These are phyloP conservation scores for Trichoderma semiorbis DNA, from an alignment of 2,329 filamentous ascomycete genomes.

Conservation along the genomic window DNA sequence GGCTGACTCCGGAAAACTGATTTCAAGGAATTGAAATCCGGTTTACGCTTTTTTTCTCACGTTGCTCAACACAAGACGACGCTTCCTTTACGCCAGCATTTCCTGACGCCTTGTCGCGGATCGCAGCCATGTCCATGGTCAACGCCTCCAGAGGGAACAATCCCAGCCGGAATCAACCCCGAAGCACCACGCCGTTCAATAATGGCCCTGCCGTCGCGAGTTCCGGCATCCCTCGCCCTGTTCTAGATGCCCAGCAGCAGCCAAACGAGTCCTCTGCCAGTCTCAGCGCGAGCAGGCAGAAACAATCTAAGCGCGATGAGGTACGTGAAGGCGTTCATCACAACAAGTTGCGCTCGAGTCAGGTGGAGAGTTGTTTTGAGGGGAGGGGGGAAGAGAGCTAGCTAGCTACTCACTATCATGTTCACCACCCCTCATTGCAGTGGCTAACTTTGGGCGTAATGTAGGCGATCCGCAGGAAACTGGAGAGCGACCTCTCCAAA, in stretches of 20 bases:
- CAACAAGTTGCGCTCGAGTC: not conserved
- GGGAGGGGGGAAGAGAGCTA: not conserved
- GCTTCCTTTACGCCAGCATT: not conserved
- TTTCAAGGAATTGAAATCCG: constrained; percentile 13
- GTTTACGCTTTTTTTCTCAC: not conserved
- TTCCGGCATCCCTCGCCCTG: constrained; percentile 70
- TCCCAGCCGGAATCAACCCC: constrained; percentile 57
- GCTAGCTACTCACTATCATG: not conserved
- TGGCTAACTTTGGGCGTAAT: constrained; percentile 12
- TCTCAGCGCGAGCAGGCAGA: constrained; percentile 89
- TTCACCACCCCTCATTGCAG: not conserved
- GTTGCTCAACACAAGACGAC: constrained; percentile 5
- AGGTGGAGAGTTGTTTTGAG: not conserved
- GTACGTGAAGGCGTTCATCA: constrained; percentile 51
- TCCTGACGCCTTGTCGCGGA: constrained; percentile 10
- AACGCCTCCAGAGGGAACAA: constrained; percentile 64
- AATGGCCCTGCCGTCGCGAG: constrained; percentile 43
- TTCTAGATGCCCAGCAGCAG: constrained; percentile 60
- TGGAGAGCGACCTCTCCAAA: constrained; percentile 96
- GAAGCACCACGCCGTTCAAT: constrained; percentile 57
- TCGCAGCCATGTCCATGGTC: constrained; percentile 39
- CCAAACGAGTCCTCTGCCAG: constrained; percentile 57
- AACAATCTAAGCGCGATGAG: constrained; percentile 98
- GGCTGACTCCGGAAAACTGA: constrained; percentile 13
- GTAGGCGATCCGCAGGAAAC: constrained; percentile 92